Conservation (phyloP, 768 basidiomycete genomes). For the Lentinula boryana region DNA sequence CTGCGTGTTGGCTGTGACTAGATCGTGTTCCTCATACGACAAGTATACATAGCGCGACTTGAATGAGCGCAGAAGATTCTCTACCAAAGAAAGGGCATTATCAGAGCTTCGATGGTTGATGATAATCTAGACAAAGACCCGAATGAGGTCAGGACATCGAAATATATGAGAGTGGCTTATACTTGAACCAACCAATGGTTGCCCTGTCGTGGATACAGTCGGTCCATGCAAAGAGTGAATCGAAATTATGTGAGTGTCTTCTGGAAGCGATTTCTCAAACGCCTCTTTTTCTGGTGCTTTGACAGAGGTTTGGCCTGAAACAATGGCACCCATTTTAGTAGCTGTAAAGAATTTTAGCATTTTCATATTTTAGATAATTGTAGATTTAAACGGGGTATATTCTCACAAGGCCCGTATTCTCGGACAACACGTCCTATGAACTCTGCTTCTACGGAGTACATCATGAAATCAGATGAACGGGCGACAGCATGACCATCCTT, state of each 20-base stretch:
- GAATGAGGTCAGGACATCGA: neutral
- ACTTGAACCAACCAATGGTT: conserved; percentile 67
- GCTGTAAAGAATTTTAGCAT: conserved; percentile 36
- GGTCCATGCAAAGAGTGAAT: conserved; percentile 96
- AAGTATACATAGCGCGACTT: conserved; percentile 85
- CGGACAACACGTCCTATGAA: conserved; percentile 78
- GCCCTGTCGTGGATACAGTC: conserved; percentile 78
- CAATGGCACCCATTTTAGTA: conserved; percentile 87
- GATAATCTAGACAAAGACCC: conserved; percentile 54
- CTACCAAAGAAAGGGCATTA: conserved; percentile 70
- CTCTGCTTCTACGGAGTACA: conserved; percentile 95
- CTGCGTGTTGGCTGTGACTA: conserved; percentile 96
- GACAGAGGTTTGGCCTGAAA: conserved; percentile 94
- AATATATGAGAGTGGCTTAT: neutral
- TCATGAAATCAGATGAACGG: conserved; percentile 84
- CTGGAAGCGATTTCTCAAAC: conserved; percentile 83
- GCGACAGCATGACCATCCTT: conserved; percentile 85
- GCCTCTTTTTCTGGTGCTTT: conserved; percentile 91
- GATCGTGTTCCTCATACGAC: conserved; percentile 94
- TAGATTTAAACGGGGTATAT: neutral
- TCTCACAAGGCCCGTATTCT: conserved; percentile 88
- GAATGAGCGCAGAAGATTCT: conserved; percentile 75
- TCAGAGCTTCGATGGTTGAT: conserved; percentile 81
- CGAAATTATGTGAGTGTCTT: conserved; percentile 85
- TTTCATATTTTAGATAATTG: neutral